Conservation (phyloP, 495 filamentous ascomycete genomes). For the Trichoderma erinaceum region DNA sequence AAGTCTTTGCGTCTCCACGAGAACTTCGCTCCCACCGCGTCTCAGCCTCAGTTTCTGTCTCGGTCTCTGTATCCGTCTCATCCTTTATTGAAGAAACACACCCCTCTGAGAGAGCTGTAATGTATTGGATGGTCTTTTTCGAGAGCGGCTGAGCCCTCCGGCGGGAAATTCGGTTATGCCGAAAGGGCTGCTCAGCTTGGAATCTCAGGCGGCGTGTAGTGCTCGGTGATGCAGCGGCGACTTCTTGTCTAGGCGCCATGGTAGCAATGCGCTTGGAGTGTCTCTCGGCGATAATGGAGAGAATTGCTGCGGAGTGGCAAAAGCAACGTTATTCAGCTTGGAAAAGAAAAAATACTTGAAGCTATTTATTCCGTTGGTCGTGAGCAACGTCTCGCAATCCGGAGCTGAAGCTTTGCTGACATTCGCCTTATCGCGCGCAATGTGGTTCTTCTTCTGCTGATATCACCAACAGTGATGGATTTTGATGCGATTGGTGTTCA, state of each 20-base stretch:
- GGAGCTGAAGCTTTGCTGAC: not conserved
- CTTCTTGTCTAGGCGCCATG: not conserved
- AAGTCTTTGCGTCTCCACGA: not conserved
- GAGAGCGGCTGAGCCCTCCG: not conserved
- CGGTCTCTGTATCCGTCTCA: not conserved
- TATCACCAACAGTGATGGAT: not conserved
- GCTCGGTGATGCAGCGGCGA: not conserved
- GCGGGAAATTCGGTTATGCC: not conserved
- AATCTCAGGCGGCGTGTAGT: not conserved
- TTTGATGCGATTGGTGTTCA: not conserved
- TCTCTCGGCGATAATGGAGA: not conserved
- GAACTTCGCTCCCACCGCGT: constrained; percentile 4
- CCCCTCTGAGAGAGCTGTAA: not conserved
- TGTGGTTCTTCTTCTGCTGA: not conserved
- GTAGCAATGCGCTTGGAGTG: not conserved
- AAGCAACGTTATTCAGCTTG: not conserved
- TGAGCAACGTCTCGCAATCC: not conserved
- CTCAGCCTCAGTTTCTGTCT: not conserved
- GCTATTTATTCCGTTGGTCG: not conserved
- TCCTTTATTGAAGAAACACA: not conserved
- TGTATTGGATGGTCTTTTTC: not conserved
- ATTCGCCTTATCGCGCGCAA: not conserved
- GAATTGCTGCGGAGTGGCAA: not conserved
- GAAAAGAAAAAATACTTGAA: not conserved
- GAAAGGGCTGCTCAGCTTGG: not conserved